Base-by-base conservation (phyloP, 345 rosid genomes). In the Linum lewisii region DNA sequence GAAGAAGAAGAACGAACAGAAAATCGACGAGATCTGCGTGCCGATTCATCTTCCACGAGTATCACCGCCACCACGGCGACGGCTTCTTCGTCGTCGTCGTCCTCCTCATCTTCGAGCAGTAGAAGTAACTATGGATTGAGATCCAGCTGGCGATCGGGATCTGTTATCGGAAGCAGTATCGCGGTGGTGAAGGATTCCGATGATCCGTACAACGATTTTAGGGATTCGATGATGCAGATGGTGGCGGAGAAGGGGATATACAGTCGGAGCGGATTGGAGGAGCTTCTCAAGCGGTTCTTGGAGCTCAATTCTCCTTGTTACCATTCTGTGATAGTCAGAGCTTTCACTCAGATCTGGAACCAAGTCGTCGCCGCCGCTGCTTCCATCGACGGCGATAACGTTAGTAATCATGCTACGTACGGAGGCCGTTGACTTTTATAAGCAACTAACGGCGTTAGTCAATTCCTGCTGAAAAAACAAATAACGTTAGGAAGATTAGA, bases 221-320 rank as follows among this genome's bases (percentile, higher is more conserved):
- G 56, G 25, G 24, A 52, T 21, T 52, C 56, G 24, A 52, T 52
- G 56, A 37, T 72, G 59, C 81, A 75, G 47, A 82, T 84, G 90
- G 76, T 81, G 38, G 58, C 54, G 69, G 86, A 81, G 59, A 72
- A 75, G 51, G 77, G 75, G 66, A 78, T 84, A 49, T 67, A 56
- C 65, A 61, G 81, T 0, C 55, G 69, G 21, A 61, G 68, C 22
- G 81, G 81, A 24, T 80, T 81, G 11, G 68, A 66, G 52, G 74
- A 76, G 69, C 90, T 84, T 52, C 82, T 81, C 24, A 74, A 71
- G 11, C 78, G 86, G 57, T 76, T 79, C 73, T 54, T 84, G 66
- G 66, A 69, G 57, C 75, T 78, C 34, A 84, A 81, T 62, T 74
- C 84, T 36, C 73, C 74, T 0, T 51, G 62, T 61, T 72, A 84